Base-by-base conservation (phyloP, 2,329 filamentous ascomycete species). In the Tolypocladium ovalisporum region DNA sequence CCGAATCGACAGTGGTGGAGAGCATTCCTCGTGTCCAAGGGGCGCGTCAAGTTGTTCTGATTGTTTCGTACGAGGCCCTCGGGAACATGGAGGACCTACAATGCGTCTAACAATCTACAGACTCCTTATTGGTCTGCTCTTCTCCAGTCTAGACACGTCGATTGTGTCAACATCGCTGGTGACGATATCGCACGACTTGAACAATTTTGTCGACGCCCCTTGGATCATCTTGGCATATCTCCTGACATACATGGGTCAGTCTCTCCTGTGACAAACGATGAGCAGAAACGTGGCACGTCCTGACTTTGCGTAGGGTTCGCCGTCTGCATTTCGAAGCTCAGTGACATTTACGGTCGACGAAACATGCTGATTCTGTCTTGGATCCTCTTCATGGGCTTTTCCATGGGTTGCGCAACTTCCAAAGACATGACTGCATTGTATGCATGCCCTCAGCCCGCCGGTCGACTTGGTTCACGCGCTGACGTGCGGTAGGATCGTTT, bases 121-220 rank as follows among this genome's bases (percentile, higher is more conserved):
- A 49, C 71, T 81, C 54, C 73, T 82, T 12, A 61, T 76, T 3
- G 80, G 81, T 3, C 72, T 84, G 2, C 72, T 84, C 19, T 80
- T 84, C 62, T 81, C 81, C 4, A 81, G 77, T 32, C 71, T 83
- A 42, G 81, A 84, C 59, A 79, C 79, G 1, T 82, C 79, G 0
- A 83, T 84, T 56, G 77, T 83, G 19, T 81, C 80, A 17, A 83
- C 81, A 0, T 81, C 81, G 2, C 71, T 84, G 1, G 73, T 82
- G n/a, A 78, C 77, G 24, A 81, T 84, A 57, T 81, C 80, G 4
- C 70, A 75, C 42, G 77, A 82, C 54, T 69, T 82, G 19, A 63
- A 73, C 10, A 76, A 82, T 61, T 80, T 79, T 61, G 70, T 75
- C 54, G 75, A 80, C 59, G 75, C 77, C 3, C 75, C 79, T 34